These are phyloP conservation scores for Penicillium crustosum DNA, from an alignment of 2,329 filamentous ascomycete species.

Conservation along the genomic window DNA sequence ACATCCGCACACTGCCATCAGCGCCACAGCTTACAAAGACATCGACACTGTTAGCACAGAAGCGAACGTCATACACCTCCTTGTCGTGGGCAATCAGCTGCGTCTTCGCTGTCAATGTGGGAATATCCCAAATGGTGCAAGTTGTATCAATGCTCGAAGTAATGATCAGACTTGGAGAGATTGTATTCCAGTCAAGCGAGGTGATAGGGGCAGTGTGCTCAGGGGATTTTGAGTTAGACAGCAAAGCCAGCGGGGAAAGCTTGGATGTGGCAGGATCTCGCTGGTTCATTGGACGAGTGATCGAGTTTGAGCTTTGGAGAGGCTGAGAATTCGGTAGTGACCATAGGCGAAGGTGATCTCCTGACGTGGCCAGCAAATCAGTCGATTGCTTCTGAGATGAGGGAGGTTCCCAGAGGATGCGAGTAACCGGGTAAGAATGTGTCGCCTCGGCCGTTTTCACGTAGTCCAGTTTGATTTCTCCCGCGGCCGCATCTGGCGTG, in stretches of 20 bases:
- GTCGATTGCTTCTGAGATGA: slow-evolving; percentile 94
- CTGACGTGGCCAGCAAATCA: slow-evolving; percentile 90
- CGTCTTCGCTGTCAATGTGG: slow-evolving; percentile 94
- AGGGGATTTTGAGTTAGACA: slow-evolving; percentile 97
- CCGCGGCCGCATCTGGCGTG: slow-evolving; percentile 69
- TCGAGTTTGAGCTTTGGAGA: slow-evolving; percentile 64
- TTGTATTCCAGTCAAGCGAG: slow-evolving; percentile 95
- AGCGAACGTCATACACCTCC: slow-evolving; percentile 96
- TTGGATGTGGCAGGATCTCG: slow-evolving; percentile 68
- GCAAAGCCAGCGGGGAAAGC: slow-evolving; percentile 83
- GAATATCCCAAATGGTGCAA: slow-evolving; percentile 99
- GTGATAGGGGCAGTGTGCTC: slow-evolving; percentile 97
- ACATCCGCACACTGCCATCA: slow-evolving; percentile 97
- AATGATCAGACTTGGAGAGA: slow-evolving; percentile 95
- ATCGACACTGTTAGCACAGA: slow-evolving; percentile 97
- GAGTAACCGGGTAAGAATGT: slow-evolving; percentile 94
- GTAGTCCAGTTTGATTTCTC: slow-evolving; percentile 69
- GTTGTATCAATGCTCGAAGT: slow-evolving; percentile 99
- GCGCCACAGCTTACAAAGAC: slow-evolving; percentile 98
- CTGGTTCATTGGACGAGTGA: slow-evolving; percentile 64
- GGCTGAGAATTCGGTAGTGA: slow-evolving; percentile 71
- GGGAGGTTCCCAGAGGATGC: slow-evolving; percentile 92
- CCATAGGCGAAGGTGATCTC: slow-evolving; percentile 91
- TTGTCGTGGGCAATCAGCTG: slow-evolving; percentile 98
- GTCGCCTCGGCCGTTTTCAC: slow-evolving; percentile 93